Evolutionary conservation across 352 stramenopile species (phyloP).

Genomic region (Globisporangium irregulare): DNA sequence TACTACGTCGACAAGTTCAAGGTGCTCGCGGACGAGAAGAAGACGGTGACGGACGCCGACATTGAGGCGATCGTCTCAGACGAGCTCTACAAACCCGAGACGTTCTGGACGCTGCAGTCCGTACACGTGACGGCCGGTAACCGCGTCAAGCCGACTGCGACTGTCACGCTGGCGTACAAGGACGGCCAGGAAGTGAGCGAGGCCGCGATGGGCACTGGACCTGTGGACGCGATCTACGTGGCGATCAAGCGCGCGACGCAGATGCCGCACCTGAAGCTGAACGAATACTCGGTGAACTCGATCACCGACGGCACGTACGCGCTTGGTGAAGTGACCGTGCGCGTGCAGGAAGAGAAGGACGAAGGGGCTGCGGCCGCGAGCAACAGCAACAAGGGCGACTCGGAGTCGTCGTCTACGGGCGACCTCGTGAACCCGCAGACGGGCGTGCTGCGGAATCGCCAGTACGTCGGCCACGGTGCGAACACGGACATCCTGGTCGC

Average conservation of each 20-base stretch:
- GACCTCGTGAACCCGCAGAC: conserved; percentile 88
- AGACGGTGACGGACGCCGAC: conserved; percentile 89
- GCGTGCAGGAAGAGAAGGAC: conserved; percentile 69
- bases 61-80: conserved; percentile 90
- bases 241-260: conserved; percentile 83
- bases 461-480: conserved; percentile 87
- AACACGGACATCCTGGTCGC: conserved; percentile 90
- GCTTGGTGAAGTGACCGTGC: conserved; percentile 85
- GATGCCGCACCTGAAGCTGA: conserved; percentile 79
- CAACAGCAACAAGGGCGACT: conserved; percentile 23
- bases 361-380: conserved; percentile 20
- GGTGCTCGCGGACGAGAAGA: conserved; percentile 89
- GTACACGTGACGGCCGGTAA: conserved; percentile 89
- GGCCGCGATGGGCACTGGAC: conserved; percentile 83
- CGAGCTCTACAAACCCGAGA: conserved; percentile 88
- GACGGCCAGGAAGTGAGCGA: conserved; percentile 88
- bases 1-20: conserved; percentile 93
- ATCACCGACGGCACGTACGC: conserved; percentile 86
- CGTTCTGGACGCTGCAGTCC: conserved; percentile 86
- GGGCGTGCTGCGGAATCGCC: conserved; percentile 67
- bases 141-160: conserved; percentile 89
- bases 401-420: conserved; percentile 17
- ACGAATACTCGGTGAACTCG: conserved; percentile 86
- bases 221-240: conserved; percentile 86
- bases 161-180: conserved; percentile 86